Conservation (phyloP, 73 alveolate genomes). For the Paramecium sonneborni region DNA sequence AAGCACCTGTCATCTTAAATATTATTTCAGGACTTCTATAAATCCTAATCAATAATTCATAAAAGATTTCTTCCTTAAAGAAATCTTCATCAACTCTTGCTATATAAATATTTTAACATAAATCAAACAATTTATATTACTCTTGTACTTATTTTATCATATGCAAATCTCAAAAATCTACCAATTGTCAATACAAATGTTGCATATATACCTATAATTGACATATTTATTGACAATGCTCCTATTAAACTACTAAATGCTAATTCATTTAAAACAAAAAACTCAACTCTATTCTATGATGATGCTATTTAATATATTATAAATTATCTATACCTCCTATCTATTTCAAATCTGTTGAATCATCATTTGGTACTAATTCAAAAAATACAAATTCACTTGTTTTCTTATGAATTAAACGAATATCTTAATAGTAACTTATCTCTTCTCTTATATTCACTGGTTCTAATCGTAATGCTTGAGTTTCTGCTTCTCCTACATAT, state of each 20-base stretch:
- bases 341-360: constrained; percentile 15
- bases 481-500: constrained; percentile 53
- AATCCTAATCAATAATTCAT: constrained; percentile 73
- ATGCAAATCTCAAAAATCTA: constrained; percentile 69
- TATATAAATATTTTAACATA: constrained; percentile 74
- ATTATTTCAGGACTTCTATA: constrained; percentile 75
- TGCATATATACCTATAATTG: constrained; percentile 76
- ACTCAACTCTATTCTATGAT: constrained; percentile 40
- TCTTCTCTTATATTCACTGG: constrained; percentile 53
- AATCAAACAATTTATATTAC: constrained; percentile 72
- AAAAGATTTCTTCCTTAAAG: constrained; percentile 69
- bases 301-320: background rate
- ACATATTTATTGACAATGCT: constrained; percentile 51
- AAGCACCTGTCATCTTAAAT: constrained; percentile 72
- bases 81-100: constrained; percentile 74
- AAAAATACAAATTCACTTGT: constrained; percentile 46
- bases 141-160: constrained; percentile 70
- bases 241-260: constrained; percentile 55
- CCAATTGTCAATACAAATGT: constrained; percentile 77
- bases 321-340: constrained; percentile 20
- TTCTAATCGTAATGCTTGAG: constrained; percentile 30
- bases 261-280: constrained; percentile 53
- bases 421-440: background rate
- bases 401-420: constrained; percentile 25
- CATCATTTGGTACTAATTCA: constrained; percentile 49